A percentile compares a stretch with the other conserved stretches of the same genome.
These are phyloP conservation scores for Astrephomene gubernaculifera DNA, from an alignment of 139 green algal species.

Conservation along the genomic window DNA sequence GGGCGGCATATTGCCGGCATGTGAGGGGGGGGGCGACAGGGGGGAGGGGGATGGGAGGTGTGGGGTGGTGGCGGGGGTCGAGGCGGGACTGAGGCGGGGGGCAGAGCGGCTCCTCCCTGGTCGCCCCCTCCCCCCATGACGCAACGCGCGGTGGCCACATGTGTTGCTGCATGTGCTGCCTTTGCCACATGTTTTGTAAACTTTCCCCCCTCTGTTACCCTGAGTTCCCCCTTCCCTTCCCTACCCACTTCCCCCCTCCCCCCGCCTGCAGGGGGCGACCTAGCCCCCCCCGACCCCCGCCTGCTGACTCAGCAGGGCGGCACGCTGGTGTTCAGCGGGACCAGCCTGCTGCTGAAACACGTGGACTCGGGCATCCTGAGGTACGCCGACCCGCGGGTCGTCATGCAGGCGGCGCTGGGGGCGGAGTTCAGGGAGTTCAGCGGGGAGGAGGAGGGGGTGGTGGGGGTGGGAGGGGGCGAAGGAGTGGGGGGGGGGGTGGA, in stretches of 20 bases:
- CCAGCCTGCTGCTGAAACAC: constrained; percentile 50
- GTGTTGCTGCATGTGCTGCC: neutral
- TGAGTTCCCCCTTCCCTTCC: neutral
- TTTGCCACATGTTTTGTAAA: neutral
- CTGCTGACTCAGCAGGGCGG: constrained; percentile 86
- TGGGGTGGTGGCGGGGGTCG: neutral
- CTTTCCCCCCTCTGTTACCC: neutral
- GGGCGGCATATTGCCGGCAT: constrained; percentile 77
- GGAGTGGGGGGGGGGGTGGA: too few species aligned
- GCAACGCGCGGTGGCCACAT: too few species aligned
- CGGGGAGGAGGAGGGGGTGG: too few species aligned
- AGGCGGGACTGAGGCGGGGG: neutral
- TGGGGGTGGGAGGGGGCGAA: too few species aligned
- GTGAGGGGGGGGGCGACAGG: constrained; percentile 46
- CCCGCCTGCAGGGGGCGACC: constrained; percentile 65
- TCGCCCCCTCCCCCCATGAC: too few species aligned
- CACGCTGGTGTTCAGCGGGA: constrained; percentile 72
- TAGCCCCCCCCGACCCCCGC: constrained; percentile 66
- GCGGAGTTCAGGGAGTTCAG: too few species aligned
- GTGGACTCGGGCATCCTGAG: constrained; percentile 64
- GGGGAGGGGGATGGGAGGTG: neutral
- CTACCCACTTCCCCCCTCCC: neutral
- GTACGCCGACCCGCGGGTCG: constrained; percentile 60
- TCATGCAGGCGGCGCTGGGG: constrained; percentile 45
- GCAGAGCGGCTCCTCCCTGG: too few species aligned